These are phyloP conservation scores for Apodospora peruviana DNA, from an alignment of 495 filamentous ascomycete species.

Conservation along the genomic window DNA sequence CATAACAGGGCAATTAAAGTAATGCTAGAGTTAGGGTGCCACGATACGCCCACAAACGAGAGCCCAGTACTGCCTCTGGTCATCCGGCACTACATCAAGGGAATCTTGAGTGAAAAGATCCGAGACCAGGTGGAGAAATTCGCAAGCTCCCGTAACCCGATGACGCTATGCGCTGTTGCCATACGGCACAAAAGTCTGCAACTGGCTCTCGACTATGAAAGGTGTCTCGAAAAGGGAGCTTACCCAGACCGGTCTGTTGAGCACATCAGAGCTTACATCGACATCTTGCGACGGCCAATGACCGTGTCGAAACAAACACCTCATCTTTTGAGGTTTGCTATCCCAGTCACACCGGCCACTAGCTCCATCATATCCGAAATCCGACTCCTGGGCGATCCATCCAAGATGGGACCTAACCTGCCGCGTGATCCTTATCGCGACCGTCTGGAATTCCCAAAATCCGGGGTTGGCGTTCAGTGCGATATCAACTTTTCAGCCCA, in stretches of 20 bases:
- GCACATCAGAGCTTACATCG: conserved; percentile 36
- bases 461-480: conserved; percentile 65
- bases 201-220: conserved; percentile 43
- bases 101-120: conserved; percentile 32
- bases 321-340: conserved; percentile 14
- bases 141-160: conserved; percentile 6
- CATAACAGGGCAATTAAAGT: conserved; percentile 32
- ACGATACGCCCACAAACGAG: conserved; percentile 10
- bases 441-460: conserved; percentile 64
- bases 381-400: conserved; percentile 34
- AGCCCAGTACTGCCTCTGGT: conserved; percentile 16
- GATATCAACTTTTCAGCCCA: conserved; percentile 83
- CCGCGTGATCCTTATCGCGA: conserved; percentile 46
- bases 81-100: conserved; percentile 37
- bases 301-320: neutral
- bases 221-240: conserved; percentile 34
- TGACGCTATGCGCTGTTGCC: conserved; percentile 25
- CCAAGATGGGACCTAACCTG: conserved; percentile 38
- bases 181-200: conserved; percentile 42
- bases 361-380: conserved; percentile 24
- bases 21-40: conserved; percentile 26
- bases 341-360: conserved; percentile 20
- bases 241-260: conserved; percentile 26
- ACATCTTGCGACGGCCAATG: conserved; percentile 19
- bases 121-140: conserved; percentile 34